These are phyloP conservation scores for Leishmania guyanensis DNA, from an alignment of 208 protist genomes.

Conservation along the genomic window DNA sequence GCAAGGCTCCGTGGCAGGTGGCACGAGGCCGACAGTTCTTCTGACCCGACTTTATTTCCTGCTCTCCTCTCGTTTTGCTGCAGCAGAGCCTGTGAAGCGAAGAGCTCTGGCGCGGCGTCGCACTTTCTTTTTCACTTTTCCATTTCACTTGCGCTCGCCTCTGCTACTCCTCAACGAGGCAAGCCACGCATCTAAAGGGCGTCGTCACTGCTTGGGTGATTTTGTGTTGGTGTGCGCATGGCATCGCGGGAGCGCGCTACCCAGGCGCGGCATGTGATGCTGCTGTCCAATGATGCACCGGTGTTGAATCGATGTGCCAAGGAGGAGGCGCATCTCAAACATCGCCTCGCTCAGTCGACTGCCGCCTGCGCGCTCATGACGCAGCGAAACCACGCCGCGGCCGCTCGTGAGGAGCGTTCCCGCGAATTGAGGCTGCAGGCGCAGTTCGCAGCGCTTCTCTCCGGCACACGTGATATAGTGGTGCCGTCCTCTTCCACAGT, in stretches of 20 bases:
- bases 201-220: neutral
- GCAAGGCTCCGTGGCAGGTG: neutral
- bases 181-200: neutral
- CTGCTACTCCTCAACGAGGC: neutral
- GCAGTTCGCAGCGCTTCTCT: conserved; percentile 36
- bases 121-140: neutral
- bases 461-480: conserved; percentile 10
- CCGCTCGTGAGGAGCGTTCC: conserved; percentile 30
- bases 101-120: neutral
- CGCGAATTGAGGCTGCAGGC: conserved; percentile 35
- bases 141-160: neutral
- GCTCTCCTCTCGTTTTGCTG: neutral
- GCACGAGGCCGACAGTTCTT: neutral
- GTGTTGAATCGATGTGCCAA: conserved; percentile 42
- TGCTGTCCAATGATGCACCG: conserved; percentile 41
- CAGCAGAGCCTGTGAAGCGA: neutral
- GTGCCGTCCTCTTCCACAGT: conserved; percentile 5
- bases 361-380: conserved; percentile 13
- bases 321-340: conserved; percentile 32
- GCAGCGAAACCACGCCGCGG: conserved; percentile 19
- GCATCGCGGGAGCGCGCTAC: conserved; percentile 22
- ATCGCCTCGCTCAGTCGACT: conserved; percentile 30
- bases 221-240: neutral
- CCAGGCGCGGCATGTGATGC: conserved; percentile 32
- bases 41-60: neutral